Conservation (phyloP, 768 basidiomycete genomes). For the Cantharellus cinnabarinus region DNA sequence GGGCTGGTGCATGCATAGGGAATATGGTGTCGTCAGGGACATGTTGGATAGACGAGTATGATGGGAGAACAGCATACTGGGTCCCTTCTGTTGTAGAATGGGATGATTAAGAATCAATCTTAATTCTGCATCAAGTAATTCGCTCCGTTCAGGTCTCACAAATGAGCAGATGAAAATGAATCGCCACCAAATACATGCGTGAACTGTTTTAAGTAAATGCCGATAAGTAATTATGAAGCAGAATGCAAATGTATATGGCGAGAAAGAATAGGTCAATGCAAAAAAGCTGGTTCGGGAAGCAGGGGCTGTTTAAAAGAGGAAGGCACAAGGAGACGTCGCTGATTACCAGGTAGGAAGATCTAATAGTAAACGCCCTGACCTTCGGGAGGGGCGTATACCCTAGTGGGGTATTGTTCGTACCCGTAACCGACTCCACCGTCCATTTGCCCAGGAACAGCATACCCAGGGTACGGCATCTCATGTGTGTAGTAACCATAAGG, state of each 20-base stretch:
- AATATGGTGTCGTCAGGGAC: conserved; percentile 80
- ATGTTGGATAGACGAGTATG: conserved; percentile 86
- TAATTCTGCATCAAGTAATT: too few species aligned
- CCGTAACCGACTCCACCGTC: neutral
- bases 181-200: too few species aligned
- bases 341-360: neutral
- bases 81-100: conserved; percentile 73
- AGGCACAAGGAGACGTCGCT: neutral
- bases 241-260: neutral
- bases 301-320: neutral
- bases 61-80: conserved; percentile 58
- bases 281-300: neutral
- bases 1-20: conserved; percentile 59
- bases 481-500: neutral
- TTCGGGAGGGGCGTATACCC: neutral
- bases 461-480: neutral
- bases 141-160: too few species aligned
- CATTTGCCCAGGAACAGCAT: neutral
- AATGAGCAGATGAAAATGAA: too few species aligned
- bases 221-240: neutral
- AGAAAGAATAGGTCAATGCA: neutral
- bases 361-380: neutral
- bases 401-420: neutral
- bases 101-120: conserved; percentile 23
- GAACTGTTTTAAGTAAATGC: too few species aligned